Evolutionary conservation across 192 early-diverging fungal genomes (phyloP).

Genomic region (Umbelopsis sp.): DNA sequence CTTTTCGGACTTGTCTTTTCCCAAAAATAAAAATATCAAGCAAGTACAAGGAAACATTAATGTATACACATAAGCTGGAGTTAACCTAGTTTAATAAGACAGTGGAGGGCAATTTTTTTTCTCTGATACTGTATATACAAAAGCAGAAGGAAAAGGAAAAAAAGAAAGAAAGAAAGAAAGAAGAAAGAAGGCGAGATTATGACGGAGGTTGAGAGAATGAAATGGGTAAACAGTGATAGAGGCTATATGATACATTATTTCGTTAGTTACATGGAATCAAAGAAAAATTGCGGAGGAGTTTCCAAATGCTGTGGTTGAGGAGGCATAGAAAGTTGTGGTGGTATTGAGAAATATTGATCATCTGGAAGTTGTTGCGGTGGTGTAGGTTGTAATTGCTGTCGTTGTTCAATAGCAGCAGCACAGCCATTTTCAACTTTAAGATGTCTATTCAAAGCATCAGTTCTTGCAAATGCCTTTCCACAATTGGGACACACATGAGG

Average conservation of each 20-base stretch:
- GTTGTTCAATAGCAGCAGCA: neutral
- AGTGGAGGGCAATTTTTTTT: neutral
- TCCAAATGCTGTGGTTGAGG: neutral
- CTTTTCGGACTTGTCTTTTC: too few species aligned
- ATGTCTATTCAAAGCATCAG: conserved; percentile 75
- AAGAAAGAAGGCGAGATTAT: neutral
- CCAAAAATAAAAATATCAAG: too few species aligned
- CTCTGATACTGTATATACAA: too few species aligned
- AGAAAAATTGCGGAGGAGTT: neutral
- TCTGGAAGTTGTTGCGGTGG: neutral
- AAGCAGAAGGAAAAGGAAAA: too few species aligned
- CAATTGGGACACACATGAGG: conserved; percentile 72
- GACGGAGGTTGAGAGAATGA: neutral
- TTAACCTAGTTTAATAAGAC: too few species aligned
- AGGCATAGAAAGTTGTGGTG: neutral
- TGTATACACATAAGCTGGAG: too few species aligned
- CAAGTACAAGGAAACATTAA: too few species aligned
- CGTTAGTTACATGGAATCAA: neutral
- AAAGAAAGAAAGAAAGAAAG: neutral
- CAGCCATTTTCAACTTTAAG: conserved; percentile 36
- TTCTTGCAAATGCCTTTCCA: conserved; percentile 70
- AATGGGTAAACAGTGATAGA: too few species aligned
- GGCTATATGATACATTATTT: neutral
- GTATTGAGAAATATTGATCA: neutral
- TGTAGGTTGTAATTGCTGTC: neutral